Conservation (phyloP, 371 early-diverging fungal genomes). For the Conidiobolus incongruus region DNA sequence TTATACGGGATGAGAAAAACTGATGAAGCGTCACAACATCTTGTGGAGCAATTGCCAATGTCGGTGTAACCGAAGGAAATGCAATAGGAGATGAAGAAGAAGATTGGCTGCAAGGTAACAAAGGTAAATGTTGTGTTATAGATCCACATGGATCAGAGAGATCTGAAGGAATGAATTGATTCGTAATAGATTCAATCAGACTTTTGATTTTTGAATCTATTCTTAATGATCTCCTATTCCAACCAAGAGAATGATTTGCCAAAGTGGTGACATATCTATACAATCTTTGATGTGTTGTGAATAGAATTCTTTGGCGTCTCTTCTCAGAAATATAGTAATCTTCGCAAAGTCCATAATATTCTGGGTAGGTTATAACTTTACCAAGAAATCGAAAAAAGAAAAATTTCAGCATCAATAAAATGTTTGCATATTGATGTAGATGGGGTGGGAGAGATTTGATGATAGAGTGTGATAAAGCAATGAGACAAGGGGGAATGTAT, state of each 20-base stretch:
- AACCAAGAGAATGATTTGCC: conserved; percentile 12
- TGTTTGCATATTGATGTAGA: conserved; percentile 11
- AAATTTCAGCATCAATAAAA: conserved; percentile 15
- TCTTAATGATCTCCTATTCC: conserved; percentile 6
- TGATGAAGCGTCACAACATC: neutral
- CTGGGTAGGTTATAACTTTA: conserved; percentile 16
- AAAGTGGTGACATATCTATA: conserved; percentile 14
- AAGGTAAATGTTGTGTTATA: neutral
- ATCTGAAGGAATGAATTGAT: too few species aligned
- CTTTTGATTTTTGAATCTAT: too few species aligned
- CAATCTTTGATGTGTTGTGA: conserved; percentile 14
- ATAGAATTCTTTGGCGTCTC: conserved; percentile 13
- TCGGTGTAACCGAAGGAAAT: neutral
- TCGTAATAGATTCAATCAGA: too few species aligned
- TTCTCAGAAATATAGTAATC: conserved; percentile 13
- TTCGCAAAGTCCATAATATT: conserved; percentile 17
- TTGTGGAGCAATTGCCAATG: neutral
- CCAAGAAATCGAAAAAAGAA: conserved; percentile 18
- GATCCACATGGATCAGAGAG: too few species aligned
- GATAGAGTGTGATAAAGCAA: conserved; percentile 11
- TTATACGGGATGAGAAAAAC: neutral
- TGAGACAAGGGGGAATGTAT: conserved; percentile 12
- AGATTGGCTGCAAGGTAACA: neutral
- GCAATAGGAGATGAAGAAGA: neutral
- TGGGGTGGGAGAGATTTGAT: conserved; percentile 9